Percentiles rank a stretch among this genome's conserved stretches.
These are phyloP conservation scores for Dendrobium chrysotoxum DNA, from an alignment of 106 monocot species.

Conservation along the genomic window DNA sequence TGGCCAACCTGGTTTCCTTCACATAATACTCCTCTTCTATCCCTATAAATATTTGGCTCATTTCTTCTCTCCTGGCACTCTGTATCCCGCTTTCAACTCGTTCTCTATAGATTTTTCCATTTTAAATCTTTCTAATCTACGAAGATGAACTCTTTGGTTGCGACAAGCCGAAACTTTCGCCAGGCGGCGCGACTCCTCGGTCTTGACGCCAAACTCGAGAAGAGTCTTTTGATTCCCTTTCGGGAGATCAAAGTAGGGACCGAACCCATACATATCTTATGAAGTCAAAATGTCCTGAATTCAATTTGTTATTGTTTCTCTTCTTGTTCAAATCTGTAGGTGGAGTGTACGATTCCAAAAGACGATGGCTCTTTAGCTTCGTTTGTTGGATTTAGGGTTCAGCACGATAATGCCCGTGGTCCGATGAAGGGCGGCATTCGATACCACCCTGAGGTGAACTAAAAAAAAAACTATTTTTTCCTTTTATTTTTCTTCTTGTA, in stretches of 20 bases:
- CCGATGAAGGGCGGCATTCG: slow-evolving; percentile 98
- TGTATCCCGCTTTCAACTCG: neutral
- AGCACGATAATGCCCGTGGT: slow-evolving; percentile 94
- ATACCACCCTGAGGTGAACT: slow-evolving; percentile 80
- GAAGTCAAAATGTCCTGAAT: neutral
- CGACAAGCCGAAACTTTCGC: slow-evolving; percentile 87
- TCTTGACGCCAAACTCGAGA: slow-evolving; percentile 86
- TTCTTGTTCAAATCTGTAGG: slow-evolving; percentile 30
- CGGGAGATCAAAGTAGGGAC: slow-evolving; percentile 74
- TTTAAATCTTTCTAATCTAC: neutral
- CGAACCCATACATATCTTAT: neutral
- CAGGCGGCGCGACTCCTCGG: slow-evolving; percentile 67
- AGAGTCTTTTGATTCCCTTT: slow-evolving; percentile 92
- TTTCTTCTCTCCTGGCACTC: neutral
- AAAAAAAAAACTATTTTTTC: neutral
- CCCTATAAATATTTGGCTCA: slow-evolving; percentile 1
- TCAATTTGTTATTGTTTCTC: neutral
- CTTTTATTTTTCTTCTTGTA: neutral
- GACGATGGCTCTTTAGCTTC: slow-evolving; percentile 82
- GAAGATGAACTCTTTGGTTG: slow-evolving; percentile 82
- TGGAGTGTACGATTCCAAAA: slow-evolving; percentile 93
- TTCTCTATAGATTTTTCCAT: too few relatives aligned
- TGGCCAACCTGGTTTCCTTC: neutral
- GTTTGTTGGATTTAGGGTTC: slow-evolving; percentile 85
- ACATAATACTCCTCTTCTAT: neutral